Evolutionary conservation across 169 alveolate genomes (phyloP).

Genomic region (Plasmodium reichenowi): DNA sequence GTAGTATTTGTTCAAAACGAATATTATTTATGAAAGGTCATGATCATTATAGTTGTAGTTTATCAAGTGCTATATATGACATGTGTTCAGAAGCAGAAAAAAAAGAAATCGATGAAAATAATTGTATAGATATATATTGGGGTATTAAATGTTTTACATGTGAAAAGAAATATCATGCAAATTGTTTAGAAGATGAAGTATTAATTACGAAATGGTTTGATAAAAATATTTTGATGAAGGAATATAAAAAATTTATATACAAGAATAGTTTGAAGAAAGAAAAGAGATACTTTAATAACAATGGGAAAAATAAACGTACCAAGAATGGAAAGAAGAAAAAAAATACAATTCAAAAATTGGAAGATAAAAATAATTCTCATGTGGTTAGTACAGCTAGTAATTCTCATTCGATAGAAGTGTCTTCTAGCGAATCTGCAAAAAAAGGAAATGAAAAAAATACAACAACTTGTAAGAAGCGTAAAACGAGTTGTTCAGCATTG

Average conservation of each 20-base stretch:
- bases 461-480: not conserved
- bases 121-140: constrained; percentile 51
- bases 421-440: constrained; percentile 10
- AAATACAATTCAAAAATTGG: not conserved
- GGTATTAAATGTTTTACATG: constrained; percentile 68
- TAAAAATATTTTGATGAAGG: constrained; percentile 66
- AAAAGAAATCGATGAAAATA: constrained; percentile 48
- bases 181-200: constrained; percentile 50
- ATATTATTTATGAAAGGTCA: constrained; percentile 63
- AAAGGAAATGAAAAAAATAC: not conserved
- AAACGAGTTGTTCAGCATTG: not conserved
- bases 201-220: constrained; percentile 52
- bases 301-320: constrained; percentile 6
- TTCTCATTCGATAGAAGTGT: not conserved
- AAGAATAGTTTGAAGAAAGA: constrained; percentile 55
- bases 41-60: constrained; percentile 59
- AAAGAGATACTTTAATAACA: constrained; percentile 17
- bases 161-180: constrained; percentile 62
- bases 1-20: constrained; percentile 32
- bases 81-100: constrained; percentile 40
- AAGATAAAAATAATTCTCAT: constrained; percentile 1
- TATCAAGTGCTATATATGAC: constrained; percentile 37
- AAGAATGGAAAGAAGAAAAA: not conserved
- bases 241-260: constrained; percentile 64
- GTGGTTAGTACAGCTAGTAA: not conserved